Evolutionary conservation across 2,329 filamentous ascomycete species (phyloP), one percentile per base, ranked within the genome.

Genomic region (Echinosphaeria canescens): DNA sequence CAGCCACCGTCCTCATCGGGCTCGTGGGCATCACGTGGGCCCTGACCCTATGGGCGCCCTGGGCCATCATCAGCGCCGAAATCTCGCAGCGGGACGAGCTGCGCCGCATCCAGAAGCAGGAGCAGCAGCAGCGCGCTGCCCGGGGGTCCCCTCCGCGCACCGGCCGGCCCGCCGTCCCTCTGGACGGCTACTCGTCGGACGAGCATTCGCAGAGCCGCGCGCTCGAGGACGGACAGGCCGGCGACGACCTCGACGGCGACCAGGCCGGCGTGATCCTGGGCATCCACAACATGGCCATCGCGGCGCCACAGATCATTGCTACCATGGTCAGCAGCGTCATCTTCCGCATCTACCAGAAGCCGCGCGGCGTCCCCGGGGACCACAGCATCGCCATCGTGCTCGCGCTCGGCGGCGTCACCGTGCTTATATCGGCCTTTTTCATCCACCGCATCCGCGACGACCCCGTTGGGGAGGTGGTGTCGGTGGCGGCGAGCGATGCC

Each of bases 211-310:
- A 41, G 11, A 25, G 41, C 5, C 31, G 47, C 15, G 34, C 41
- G 4, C 35, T 46, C 16, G 37, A 40, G 9, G 33, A 48, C 15
- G 35, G 42, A 5, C 34, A 46, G 15, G 17, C 7, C 17, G 38
- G 38, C 8, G 47, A 48, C 6, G 47, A 62, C 25, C 59, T 66
- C 15, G 59, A 66, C 22, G 56, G 66, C 3, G 76, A 84, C 39
- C 75, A 88, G 43, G 80, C 82, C 4, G 82, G 85, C 23, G 76
- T 93, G 22, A 81, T 95, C 24, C 62, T 95, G 3, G 85, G 85
- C 7, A 82, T 95, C 29, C 85, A 95, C 55, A 95, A 95, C 47
- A 85, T 95, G 51, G 75, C 84, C 11, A 78, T 95, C 37, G 81
- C 84, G 1, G 72, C 81, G 5, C 85, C 85, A 2, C 85, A 95